These are phyloP conservation scores for Phialophora verrucosa DNA, from an alignment of 2,329 filamentous ascomycete species.

Conservation along the genomic window DNA sequence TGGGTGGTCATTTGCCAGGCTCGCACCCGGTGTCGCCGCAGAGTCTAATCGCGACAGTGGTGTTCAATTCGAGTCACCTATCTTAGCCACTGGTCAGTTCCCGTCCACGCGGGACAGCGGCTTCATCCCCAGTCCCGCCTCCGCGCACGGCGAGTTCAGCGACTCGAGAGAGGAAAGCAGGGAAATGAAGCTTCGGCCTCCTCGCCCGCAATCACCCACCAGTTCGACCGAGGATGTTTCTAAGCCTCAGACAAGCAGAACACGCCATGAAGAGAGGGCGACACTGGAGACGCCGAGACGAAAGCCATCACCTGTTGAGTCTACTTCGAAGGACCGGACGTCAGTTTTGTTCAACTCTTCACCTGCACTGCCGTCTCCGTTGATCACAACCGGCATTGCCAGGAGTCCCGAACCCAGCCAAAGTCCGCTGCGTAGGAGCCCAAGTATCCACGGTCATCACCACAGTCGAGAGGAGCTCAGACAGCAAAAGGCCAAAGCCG, in stretches of 20 bases:
- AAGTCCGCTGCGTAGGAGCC: slow-evolving; percentile 38
- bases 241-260: slow-evolving; percentile 11
- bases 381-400: slow-evolving; percentile 10
- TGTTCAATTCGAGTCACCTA: slow-evolving; percentile 53
- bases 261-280: slow-evolving; percentile 9
- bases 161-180: slow-evolving; percentile 22
- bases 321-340: slow-evolving; percentile 53
- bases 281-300: slow-evolving; percentile 31
- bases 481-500: slow-evolving; percentile 16
- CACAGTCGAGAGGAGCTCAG: slow-evolving; percentile 38
- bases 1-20: slow-evolving; percentile 37
- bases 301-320: slow-evolving; percentile 48
- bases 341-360: slow-evolving; percentile 55
- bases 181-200: slow-evolving; percentile 28
- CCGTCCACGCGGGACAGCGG: slow-evolving; percentile 49
- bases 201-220: slow-evolving; percentile 38
- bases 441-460: slow-evolving; percentile 48
- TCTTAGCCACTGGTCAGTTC: slow-evolving; percentile 41
- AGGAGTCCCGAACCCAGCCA: slow-evolving; percentile 23
- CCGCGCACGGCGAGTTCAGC: slow-evolving; percentile 18
- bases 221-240: slow-evolving; percentile 39
- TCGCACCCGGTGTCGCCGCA: slow-evolving; percentile 14
- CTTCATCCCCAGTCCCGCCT: slow-evolving; percentile 45
- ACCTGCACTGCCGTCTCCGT: slow-evolving; percentile 42
- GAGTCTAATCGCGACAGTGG: slow-evolving; percentile 52